Conservation (phyloP, 2,329 filamentous ascomycete species). For the Cryoendolithus antarcticus region DNA sequence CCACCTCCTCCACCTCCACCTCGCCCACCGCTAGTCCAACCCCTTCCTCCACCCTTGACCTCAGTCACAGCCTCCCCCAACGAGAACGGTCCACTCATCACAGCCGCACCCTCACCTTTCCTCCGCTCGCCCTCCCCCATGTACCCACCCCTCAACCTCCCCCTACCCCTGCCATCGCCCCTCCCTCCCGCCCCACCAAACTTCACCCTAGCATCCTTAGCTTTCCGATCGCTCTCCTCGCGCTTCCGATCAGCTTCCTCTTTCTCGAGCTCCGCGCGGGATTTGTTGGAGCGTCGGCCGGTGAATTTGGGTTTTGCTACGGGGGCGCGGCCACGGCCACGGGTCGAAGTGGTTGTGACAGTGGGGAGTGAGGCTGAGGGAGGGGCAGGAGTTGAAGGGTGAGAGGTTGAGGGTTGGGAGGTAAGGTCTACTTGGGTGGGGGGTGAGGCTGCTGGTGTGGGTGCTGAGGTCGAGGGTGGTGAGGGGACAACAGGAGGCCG, state of each 20-base stretch:
- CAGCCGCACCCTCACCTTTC: slow-evolving; percentile 15
- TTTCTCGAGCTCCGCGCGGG: slow-evolving; percentile 30
- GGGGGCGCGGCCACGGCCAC: not conserved
- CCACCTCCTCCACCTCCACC: slow-evolving; percentile 5
- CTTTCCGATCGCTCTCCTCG: slow-evolving; percentile 23
- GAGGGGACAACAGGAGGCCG: too few species aligned
- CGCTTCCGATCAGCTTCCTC: slow-evolving; percentile 27
- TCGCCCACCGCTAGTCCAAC: slow-evolving; percentile 4
- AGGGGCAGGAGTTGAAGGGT: too few species aligned
- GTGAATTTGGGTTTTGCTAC: slow-evolving; percentile 29
- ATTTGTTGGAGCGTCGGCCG: slow-evolving; percentile 32
- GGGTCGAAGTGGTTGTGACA: too few species aligned
- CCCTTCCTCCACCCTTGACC: not conserved
- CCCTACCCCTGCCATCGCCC: slow-evolving; percentile 17
- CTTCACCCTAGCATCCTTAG: slow-evolving; percentile 15
- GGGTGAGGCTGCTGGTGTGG: too few species aligned
- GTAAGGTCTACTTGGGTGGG: too few species aligned
- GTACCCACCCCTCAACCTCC: slow-evolving; percentile 30
- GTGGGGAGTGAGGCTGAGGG: too few species aligned
- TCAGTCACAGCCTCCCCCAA: slow-evolving; percentile 17
- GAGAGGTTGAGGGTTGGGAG: too few species aligned
- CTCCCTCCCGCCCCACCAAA: slow-evolving; percentile 14
- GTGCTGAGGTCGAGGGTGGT: too few species aligned
- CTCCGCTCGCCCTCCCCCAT: slow-evolving; percentile 23
- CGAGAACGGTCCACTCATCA: slow-evolving; percentile 30